Conservation (phyloP, 2,329 filamentous ascomycete species). For the Aureobasidium sp. region DNA sequence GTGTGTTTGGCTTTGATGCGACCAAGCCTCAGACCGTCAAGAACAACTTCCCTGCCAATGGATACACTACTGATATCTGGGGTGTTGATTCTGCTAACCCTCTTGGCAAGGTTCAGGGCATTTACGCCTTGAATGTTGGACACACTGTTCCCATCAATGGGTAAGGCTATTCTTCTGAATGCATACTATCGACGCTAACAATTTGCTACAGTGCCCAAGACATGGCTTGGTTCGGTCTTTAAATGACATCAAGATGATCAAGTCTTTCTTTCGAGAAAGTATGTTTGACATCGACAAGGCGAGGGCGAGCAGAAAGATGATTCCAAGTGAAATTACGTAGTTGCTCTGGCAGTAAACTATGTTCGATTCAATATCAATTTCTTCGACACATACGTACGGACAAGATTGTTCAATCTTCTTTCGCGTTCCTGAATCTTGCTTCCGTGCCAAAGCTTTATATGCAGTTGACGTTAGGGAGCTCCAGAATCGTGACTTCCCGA, state of each 20-base stretch:
- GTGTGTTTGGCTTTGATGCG: slow-evolving; percentile 37
- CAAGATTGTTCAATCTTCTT: background rate
- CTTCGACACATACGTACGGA: background rate
- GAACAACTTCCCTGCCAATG: slow-evolving; percentile 26
- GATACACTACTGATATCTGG: slow-evolving; percentile 30
- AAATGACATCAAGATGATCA: background rate
- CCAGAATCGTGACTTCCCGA: background rate
- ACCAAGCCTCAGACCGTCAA: slow-evolving; percentile 27
- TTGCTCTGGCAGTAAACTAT: background rate
- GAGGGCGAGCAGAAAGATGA: background rate
- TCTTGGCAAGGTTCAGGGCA: slow-evolving; percentile 26
- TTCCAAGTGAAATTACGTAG: background rate
- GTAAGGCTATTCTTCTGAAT: background rate
- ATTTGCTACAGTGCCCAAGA: background rate
- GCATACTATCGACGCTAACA: background rate
- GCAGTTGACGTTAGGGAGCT: background rate
- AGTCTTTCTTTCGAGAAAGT: background rate
- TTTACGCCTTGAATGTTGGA: slow-evolving; percentile 30
- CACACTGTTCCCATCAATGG: slow-evolving; percentile 31
- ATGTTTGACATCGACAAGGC: background rate
- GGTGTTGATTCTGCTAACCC: slow-evolving; percentile 16
- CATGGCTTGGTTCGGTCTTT: slow-evolving; percentile 9
- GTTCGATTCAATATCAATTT: background rate
- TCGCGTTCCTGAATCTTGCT: background rate
- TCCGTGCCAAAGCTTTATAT: background rate